Conservation (phyloP, 257 asterid genomes). For the Solanum bulbocastanum region DNA sequence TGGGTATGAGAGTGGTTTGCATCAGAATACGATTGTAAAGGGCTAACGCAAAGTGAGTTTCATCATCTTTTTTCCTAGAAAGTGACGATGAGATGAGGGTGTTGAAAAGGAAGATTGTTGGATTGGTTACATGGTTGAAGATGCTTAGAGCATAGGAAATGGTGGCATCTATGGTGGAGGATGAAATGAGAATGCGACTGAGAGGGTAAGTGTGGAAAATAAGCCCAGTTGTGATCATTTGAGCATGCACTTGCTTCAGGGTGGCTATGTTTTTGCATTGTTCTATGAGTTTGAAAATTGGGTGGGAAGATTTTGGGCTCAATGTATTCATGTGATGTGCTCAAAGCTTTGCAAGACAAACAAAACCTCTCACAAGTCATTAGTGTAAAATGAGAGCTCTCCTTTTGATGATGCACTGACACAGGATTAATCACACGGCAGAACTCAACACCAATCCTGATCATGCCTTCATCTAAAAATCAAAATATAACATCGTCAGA, state of each 20-base stretch:
- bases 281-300: slow-evolving; percentile 31
- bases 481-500: neutral
- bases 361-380: neutral
- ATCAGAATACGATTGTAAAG: slow-evolving; percentile 27
- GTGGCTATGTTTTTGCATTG: slow-evolving; percentile 46
- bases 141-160: slow-evolving; percentile 40
- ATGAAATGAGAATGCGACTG: slow-evolving; percentile 46
- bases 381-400: neutral
- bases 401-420: neutral
- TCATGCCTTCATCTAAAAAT: neutral
- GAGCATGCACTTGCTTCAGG: slow-evolving; percentile 48
- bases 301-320: slow-evolving; percentile 36
- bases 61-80: slow-evolving; percentile 19
- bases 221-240: slow-evolving; percentile 56
- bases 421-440: neutral
- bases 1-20: slow-evolving; percentile 29
- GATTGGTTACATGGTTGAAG: slow-evolving; percentile 32
- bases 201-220: slow-evolving; percentile 59
- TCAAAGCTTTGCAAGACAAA: neutral
- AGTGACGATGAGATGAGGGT: slow-evolving; percentile 46
- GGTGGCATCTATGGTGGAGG: slow-evolving; percentile 35
- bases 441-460: neutral
- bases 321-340: slow-evolving; percentile 26
- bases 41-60: slow-evolving; percentile 26
- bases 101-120: slow-evolving; percentile 59